phyloP scores from a whole-genome alignment of 2,329 filamentous ascomycete genomes.

The Chaetoscypha palmicola region DNA sequence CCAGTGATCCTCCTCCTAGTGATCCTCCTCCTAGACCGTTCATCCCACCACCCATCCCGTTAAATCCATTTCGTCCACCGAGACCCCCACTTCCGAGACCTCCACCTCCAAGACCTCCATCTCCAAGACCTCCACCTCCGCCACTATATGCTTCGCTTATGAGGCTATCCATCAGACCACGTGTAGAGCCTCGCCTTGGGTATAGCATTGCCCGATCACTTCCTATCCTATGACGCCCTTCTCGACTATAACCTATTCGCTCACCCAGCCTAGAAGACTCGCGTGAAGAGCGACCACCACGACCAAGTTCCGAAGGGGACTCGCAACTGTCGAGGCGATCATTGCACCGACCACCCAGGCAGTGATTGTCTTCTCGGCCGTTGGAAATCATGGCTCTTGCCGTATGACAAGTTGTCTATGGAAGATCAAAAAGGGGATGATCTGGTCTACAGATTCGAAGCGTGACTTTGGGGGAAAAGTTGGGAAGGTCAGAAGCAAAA shows the following conservation, averaged over 20 bases:
- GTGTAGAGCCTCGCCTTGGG: constrained; percentile 8
- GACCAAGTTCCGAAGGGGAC: not conserved
- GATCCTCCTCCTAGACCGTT: not conserved
- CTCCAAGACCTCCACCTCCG: constrained; percentile 1
- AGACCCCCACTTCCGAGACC: not conserved
- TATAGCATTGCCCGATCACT: constrained; percentile 8
- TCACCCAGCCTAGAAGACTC: not conserved
- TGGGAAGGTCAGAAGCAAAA: too few relatives aligned
- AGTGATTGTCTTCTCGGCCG: not conserved
- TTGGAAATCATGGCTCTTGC: not conserved
- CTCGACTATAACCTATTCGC: not conserved
- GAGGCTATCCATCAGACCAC: constrained; percentile 9
- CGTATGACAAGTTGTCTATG: not conserved
- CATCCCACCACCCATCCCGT: not conserved
- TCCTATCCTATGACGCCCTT: not conserved
- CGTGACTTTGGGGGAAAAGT: too few relatives aligned
- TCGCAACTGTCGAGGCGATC: not conserved
- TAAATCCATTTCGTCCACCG: not conserved
- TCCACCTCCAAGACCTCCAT: not conserved
- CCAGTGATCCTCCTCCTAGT: not conserved
- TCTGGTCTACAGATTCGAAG: too few relatives aligned
- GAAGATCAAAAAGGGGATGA: not conserved
- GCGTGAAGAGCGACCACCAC: not conserved
- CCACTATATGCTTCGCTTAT: not conserved
- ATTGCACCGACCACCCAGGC: not conserved